Evolutionary conservation across 225 moss, liverwort and hornwort genomes (phyloP), one percentile per base, ranked within the genome.

Genomic region (Asterella californica): DNA sequence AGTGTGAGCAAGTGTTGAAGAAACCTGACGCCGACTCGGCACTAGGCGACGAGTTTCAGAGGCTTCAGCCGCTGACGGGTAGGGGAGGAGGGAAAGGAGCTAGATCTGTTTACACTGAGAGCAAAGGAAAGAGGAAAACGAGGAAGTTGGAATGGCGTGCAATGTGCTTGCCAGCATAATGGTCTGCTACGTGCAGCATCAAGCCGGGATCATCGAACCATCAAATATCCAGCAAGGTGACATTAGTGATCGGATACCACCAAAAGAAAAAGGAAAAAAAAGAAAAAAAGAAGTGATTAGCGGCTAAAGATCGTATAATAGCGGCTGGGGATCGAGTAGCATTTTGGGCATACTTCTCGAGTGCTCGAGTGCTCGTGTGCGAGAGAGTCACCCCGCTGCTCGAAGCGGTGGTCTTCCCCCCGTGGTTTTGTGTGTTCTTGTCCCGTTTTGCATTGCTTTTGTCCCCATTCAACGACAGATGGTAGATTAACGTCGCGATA

Each of bases 321-420:
- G 21, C 22, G 21, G 19, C 21, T 14, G 1, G 65, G 15, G 14
- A 8, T 65, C 1, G 10, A 65, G 65, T 15, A 33, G 33, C 65
- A 33, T 32, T n/a, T n/a, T 33, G 65, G 32, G n/a, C 32, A 65
- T 15, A 10, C 65, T 10, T 57, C 32, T 61, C 61, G 21, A 65
- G 12, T 61, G 12, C 32, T 61, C 61, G 21, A 65, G 12, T 61
- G 12, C 65, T 21, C 65, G 32, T 65, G 11, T 65, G 32, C 30
- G 15, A 65, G 65, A 65, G 65, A 65, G 65, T 65, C 65, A 65
- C 32, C 57, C 33, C 65, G 65, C 65, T 65, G 32, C 12, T 10
- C 19, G 12, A 10, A 72, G 72, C 72, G 72, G 72, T 49, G 72
- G 72, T 72, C 49, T 72, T 48, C 29, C 48, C 49, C 18, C 36